These are phyloP conservation scores for Trypanosoma rangeli DNA, from an alignment of 208 protist species.

Conservation along the genomic window DNA sequence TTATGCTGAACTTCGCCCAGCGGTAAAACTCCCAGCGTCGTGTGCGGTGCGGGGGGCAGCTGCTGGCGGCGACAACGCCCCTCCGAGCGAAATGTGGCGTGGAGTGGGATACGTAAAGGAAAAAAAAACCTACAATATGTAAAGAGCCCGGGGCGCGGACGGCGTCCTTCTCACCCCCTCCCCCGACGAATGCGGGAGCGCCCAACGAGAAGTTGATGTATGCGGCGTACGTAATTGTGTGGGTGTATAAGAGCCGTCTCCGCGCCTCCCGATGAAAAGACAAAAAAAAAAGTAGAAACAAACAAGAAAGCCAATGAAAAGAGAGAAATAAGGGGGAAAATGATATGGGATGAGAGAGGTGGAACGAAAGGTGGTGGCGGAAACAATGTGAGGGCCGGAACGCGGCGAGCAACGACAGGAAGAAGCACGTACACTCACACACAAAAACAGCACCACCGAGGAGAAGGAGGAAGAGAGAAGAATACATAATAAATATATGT, in stretches of 20 bases:
- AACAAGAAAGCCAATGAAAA: slow-evolving; percentile 13
- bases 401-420: too few species aligned
- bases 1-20: slow-evolving; percentile 85
- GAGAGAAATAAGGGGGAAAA: slow-evolving; percentile 7
- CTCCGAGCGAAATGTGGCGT: not conserved
- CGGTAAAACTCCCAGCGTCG: slow-evolving; percentile 42
- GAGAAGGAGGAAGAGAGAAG: too few species aligned
- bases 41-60: not conserved
- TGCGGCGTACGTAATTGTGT: too few species aligned
- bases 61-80: slow-evolving; percentile 1
- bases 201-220: too few species aligned
- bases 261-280: not conserved
- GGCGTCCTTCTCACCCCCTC: too few species aligned
- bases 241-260: not conserved
- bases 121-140: too few species aligned
- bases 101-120: not conserved
- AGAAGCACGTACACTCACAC: too few species aligned
- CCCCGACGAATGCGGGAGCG: too few species aligned
- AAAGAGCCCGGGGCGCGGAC: too few species aligned
- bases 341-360: slow-evolving; percentile 2
- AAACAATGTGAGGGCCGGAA: too few species aligned
- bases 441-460: too few species aligned
- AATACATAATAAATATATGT: too few species aligned
- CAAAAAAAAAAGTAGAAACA: slow-evolving; percentile 12
- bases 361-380: not conserved